These are phyloP conservation scores for Gypsophila paniculata DNA, from an alignment of 179 eudicot species.

Conservation along the genomic window DNA sequence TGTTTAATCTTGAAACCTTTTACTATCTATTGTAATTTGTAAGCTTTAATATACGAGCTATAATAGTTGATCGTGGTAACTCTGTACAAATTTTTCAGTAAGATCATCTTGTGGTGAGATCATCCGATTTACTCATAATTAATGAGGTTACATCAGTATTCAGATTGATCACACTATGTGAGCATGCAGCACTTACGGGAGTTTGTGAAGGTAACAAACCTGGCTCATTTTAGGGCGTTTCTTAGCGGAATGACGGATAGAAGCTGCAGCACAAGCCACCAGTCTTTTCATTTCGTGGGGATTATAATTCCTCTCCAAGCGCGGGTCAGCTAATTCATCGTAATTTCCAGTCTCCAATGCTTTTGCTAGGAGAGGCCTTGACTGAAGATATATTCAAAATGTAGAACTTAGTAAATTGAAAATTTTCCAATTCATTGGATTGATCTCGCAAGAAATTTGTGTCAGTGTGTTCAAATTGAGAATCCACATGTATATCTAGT, in stretches of 20 bases:
- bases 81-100: too few relatives aligned
- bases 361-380: conserved; percentile 57
- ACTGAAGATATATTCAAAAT: conserved; percentile 34
- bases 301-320: conserved; percentile 46
- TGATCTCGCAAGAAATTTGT: too few relatives aligned
- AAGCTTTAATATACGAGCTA: background rate
- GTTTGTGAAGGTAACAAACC: conserved; percentile 34
- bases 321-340: conserved; percentile 60
- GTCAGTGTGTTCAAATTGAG: too few relatives aligned
- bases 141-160: too few relatives aligned
- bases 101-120: too few relatives aligned
- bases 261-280: conserved; percentile 79
- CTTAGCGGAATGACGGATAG: conserved; percentile 73
- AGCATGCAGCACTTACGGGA: too few relatives aligned
- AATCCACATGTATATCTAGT: too few relatives aligned
- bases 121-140: too few relatives aligned
- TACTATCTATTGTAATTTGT: background rate
- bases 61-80: too few relatives aligned
- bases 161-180: too few relatives aligned
- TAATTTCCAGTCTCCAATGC: conserved; percentile 61
- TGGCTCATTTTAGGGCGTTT: conserved; percentile 84
- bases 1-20: too few relatives aligned
- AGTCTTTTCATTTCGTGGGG: conserved; percentile 61
- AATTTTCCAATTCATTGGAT: background rate
- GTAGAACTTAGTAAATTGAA: background rate